phyloP scores from a whole-genome alignment of 2,329 filamentous ascomycete genomes.

The Xylariomycetidae sp. region DNA sequence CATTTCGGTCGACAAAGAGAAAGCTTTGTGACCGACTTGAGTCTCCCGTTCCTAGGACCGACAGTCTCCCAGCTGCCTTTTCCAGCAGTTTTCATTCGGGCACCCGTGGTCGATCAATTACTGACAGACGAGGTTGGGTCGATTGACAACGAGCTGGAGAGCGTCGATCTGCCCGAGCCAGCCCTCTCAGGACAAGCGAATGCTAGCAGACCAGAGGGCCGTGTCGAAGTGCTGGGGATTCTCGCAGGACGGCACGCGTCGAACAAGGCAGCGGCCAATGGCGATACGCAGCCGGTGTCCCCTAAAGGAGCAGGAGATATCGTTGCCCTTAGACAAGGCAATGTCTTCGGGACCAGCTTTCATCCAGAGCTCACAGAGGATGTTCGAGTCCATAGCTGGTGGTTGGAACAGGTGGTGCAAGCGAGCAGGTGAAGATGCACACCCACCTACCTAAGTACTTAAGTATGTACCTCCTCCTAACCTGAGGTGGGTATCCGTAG shows the following conservation, averaged over 20 bases:
- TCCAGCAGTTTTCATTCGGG: conserved; percentile 85
- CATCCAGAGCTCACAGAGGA: conserved; percentile 92
- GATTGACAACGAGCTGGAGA: conserved; percentile 32
- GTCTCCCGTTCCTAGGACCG: conserved; percentile 62
- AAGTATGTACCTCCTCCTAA: too few species aligned
- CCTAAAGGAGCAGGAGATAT: conserved; percentile 63
- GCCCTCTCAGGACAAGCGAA: conserved; percentile 12
- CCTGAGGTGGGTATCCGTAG: too few species aligned
- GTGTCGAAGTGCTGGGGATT: conserved; percentile 48
- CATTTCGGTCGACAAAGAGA: conserved; percentile 93
- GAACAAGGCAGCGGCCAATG: conserved; percentile 31
- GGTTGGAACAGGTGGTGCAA: conserved; percentile 67
- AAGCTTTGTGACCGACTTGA: conserved; percentile 75
- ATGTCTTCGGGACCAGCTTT: conserved; percentile 92
- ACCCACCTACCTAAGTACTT: too few species aligned
- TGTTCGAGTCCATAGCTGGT: conserved; percentile 87
- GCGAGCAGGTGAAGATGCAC: too few species aligned
- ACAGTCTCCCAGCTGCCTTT: conserved; percentile 48
- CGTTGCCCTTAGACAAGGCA: conserved; percentile 83
- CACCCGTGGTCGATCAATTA: conserved; percentile 85
- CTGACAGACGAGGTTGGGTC: conserved; percentile 40
- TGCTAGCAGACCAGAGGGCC: conserved; percentile 11
- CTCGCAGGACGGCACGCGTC: conserved; percentile 37
- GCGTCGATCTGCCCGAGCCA: conserved; percentile 21
- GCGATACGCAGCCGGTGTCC: conserved; percentile 18